Evolutionary conservation across 1,284 basidiomycete genomes (phyloP).

Genomic region (Garcileccinum viscosum): DNA sequence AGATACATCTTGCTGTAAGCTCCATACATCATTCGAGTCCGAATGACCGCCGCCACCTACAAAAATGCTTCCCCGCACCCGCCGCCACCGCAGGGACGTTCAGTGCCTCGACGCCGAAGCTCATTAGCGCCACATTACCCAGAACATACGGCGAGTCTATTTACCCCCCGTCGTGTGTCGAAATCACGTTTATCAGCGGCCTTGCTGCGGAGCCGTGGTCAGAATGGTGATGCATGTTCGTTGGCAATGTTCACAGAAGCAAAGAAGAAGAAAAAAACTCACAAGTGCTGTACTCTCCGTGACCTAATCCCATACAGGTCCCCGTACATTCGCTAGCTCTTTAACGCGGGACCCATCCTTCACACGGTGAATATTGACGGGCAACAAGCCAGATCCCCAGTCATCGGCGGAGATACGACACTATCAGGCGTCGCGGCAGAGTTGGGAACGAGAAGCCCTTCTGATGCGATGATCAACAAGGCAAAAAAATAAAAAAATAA

Average conservation of each 20-base stretch:
- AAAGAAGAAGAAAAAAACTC: not conserved
- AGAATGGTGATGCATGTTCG: not conserved
- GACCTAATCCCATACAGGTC: not conserved
- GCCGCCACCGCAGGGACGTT: constrained; percentile 33
- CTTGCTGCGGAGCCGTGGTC: constrained; percentile 1
- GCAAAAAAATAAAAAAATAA: not conserved
- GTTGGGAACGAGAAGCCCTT: not conserved
- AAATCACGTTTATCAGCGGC: constrained; percentile 14
- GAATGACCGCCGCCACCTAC: constrained; percentile 11
- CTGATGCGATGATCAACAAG: constrained; percentile 3
- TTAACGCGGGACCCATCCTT: not conserved
- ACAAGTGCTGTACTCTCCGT: not conserved
- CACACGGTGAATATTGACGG: not conserved
- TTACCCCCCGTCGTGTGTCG: constrained; percentile 17
- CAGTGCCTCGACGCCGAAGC: constrained; percentile 7
- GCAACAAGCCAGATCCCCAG: constrained; percentile 16
- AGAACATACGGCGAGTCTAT: constrained; percentile 15
- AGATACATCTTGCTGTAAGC: not conserved
- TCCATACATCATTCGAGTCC: constrained; percentile 1
- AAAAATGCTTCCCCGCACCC: constrained; percentile 30
- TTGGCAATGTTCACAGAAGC: constrained; percentile 5
- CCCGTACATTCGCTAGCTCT: too few relatives aligned
- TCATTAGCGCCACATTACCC: constrained; percentile 10
- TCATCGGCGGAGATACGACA: constrained; percentile 28
- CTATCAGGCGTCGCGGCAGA: constrained; percentile 1